Conservation (phyloP, 257 asterid species). For the Striga asiatica region DNA sequence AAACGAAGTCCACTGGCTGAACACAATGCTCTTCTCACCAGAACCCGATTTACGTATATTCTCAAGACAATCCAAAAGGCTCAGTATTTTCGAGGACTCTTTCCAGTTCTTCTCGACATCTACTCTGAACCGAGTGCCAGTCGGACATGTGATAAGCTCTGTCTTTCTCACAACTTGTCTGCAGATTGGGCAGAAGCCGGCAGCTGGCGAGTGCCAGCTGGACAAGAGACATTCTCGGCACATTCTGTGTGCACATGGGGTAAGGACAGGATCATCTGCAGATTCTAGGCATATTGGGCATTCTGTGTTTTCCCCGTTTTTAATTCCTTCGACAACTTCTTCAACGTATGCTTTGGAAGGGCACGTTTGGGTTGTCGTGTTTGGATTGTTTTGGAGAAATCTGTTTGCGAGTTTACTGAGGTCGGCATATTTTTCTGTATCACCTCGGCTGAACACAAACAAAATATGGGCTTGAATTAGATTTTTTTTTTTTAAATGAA, state of each 20-base stretch:
- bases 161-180: constrained; percentile 42
- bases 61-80: constrained; percentile 52
- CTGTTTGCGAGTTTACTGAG: constrained; percentile 52
- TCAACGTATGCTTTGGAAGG: constrained; percentile 63
- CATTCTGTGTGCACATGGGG: constrained; percentile 85
- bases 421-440: constrained; percentile 53
- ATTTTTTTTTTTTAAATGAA: too few species aligned
- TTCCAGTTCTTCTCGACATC: constrained; percentile 67
- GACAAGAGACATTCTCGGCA: constrained; percentile 73
- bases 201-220: constrained; percentile 54
- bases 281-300: constrained; percentile 89
- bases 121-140: constrained; percentile 39
- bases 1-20: constrained; percentile 84
- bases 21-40: constrained; percentile 70
- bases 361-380: constrained; percentile 20
- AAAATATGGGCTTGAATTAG: neutral
- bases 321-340: constrained; percentile 65
- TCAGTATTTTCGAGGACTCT: constrained; percentile 62
- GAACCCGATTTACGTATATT: constrained; percentile 20
- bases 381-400: constrained; percentile 41
- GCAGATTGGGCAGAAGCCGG: constrained; percentile 68
- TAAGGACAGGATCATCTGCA: constrained; percentile 73
- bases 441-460: constrained; percentile 54
- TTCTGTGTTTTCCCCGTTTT: constrained; percentile 47
- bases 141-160: constrained; percentile 64